Percentiles rank a stretch among this genome's conserved stretches.
phyloP scores from a whole-genome alignment of 768 basidiomycete species.

The Chalciporus piperatus region DNA sequence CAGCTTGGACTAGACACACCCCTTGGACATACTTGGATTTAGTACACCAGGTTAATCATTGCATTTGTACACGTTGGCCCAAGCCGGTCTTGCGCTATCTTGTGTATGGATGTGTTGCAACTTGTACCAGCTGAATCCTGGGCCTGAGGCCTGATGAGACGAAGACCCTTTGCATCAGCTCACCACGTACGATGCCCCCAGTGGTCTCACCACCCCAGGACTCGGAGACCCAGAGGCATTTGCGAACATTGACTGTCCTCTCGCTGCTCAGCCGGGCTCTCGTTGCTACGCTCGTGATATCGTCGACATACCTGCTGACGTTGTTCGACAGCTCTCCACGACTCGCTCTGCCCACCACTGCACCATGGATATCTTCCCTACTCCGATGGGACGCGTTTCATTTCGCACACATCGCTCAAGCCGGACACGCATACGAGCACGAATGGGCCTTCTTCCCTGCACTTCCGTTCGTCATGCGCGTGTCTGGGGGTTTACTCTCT shows the following conservation, averaged over 20 bases:
- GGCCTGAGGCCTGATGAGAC: too few relatives aligned
- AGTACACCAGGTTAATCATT: neutral
- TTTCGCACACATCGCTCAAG: constrained; percentile 64
- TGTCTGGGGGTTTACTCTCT: constrained; percentile 26
- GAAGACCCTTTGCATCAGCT: neutral
- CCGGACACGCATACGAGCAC: constrained; percentile 67
- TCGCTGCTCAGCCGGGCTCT: constrained; percentile 23
- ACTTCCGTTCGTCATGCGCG: constrained; percentile 52
- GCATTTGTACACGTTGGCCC: neutral
- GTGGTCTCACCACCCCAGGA: neutral
- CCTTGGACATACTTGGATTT: neutral
- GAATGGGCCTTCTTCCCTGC: constrained; percentile 88
- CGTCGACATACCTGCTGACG: constrained; percentile 19
- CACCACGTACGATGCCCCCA: neutral
- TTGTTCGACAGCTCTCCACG: constrained; percentile 28
- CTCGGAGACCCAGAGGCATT: constrained; percentile 8
- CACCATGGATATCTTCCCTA: constrained; percentile 30
- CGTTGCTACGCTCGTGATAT: constrained; percentile 15
- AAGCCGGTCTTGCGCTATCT: too few relatives aligned
- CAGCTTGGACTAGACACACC: neutral
- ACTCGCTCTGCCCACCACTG: constrained; percentile 13
- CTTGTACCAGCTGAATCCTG: too few relatives aligned
- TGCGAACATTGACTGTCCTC: constrained; percentile 21
- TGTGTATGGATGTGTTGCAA: too few relatives aligned
- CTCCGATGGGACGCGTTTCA: constrained; percentile 91